Base-by-base conservation (phyloP, 2,329 filamentous ascomycete species). In the Sporothrix curviconia region DNA sequence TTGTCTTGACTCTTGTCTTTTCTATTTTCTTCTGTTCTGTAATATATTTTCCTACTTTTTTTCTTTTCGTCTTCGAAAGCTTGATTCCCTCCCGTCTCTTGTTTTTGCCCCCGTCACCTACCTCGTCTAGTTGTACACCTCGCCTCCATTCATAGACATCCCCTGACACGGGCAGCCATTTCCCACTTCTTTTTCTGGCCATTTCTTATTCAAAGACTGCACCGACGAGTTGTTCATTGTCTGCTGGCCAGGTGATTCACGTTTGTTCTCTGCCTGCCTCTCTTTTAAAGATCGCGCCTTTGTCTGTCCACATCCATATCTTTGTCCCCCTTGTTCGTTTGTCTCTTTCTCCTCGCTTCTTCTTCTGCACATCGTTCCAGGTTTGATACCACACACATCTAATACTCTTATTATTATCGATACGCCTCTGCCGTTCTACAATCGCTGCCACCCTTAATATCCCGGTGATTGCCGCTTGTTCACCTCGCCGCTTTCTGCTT, bases 211-310 rank as follows among this genome's bases (percentile, higher is more conserved):
- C 37, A 32, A 4, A 32, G 25, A 15, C 15, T 17, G n/a, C 25
- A 32, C 28, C 14, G 17, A 22, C 28, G 19, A 25, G 24, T 44
- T n/a, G n/a, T 28, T 52, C 32, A 32, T 53, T 53, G 36, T 47
- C 36, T 40, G 43, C 54, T 34, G 43, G 54, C 28, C 53, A 40
- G 44, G 24, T 55, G 43, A 49, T 49, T 56, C 54, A 49, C 43
- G 46, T 47, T 22, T 53, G 37, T 19, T 15, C 8, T 36, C 11
- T 28, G 51, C 24, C 7, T 30, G 7, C 17, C 25, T 42, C 17
- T 25, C 30, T 22, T 14, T 39, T 37, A n/a, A n/a, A n/a, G n/a
- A n/a, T n/a, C n/a, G n/a, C n/a, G n/a, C n/a, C n/a, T n/a, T n/a
- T n/a, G n/a, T n/a, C n/a, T n/a, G n/a, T n/a, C n/a, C n/a, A n/a